Evolutionary conservation across 2,329 filamentous ascomycete species (phyloP).

Genomic region (Sporothrix brasiliensis): DNA sequence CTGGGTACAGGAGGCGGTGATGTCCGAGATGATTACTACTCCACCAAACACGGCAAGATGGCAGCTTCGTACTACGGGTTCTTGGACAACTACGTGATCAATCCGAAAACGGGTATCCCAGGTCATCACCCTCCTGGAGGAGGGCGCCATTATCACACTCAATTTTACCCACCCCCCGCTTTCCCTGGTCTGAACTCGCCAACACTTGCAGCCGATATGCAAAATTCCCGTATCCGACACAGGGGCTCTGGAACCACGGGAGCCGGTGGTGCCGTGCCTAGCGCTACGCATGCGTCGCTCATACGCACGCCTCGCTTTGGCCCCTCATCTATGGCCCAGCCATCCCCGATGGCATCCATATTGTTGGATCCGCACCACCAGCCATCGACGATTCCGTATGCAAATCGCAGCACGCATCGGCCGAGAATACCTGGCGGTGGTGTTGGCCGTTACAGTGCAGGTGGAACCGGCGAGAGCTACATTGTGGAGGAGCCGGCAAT

Average conservation of each 20-base stretch:
- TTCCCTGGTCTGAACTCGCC: conserved; percentile 73
- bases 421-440: conserved; percentile 43
- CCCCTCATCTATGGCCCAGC: conserved; percentile 49
- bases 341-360: conserved; percentile 71
- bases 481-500: conserved; percentile 58
- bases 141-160: conserved; percentile 67
- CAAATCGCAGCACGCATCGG: conserved; percentile 52
- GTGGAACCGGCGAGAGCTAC: conserved; percentile 52
- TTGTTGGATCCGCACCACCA: conserved; percentile 77
- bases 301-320: conserved; percentile 51
- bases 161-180: conserved; percentile 74
- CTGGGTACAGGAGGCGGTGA: conserved; percentile 53
- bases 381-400: conserved; percentile 55
- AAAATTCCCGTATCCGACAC: conserved; percentile 53
- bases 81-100: conserved; percentile 84
- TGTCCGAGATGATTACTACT: conserved; percentile 87
- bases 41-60: conserved; percentile 97
- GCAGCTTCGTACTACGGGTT: conserved; percentile 96
- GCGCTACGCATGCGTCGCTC: conserved; percentile 37
- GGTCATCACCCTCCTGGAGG: conserved; percentile 60
- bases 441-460: conserved; percentile 44
- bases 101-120: conserved; percentile 68
- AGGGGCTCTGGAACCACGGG: conserved; percentile 40
- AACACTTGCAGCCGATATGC: conserved; percentile 59
- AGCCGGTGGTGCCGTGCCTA: conserved; percentile 35